Evolutionary conservation across 805 yeast genomes (phyloP), one percentile per base, ranked within the genome.

Genomic region (Metschnikowia lunata): DNA sequence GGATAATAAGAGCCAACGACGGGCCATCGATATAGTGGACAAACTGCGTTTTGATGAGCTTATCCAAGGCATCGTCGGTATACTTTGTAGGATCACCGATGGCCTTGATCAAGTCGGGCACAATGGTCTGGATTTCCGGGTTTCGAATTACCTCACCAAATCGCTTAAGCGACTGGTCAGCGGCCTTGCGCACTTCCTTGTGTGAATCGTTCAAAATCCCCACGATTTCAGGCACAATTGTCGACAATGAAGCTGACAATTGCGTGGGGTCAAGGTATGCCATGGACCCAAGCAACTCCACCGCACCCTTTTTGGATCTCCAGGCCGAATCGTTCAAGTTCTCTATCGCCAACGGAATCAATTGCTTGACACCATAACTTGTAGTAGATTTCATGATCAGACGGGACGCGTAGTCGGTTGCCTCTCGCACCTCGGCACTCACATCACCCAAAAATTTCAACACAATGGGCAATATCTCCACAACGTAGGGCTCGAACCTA

Each of bases 1-100:
- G 97, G 49, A 90, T 88, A 44, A 93, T 88, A 56, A 93, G 75
- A 0, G 99, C 99, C 58, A 93, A 74, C 1, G 98, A 91, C 3
- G 99, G 98, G 15, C 97, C 97, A 67, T 93, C 99, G 53, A 93
- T 91, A 64, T 91, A 93, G 65, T 93, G 99, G 36, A 90, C 97
- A 57, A 93, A 93, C 55, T 91, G 95, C 0, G 99, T 93, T 55
- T 80, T 80, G 54, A 91, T 82, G 56, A 93, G 76, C 12, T 87
- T 81, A 56, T 89, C 95, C 45, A 93, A 70, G 0, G 98, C 97
- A 10, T 69, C 80, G 47, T 88, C 97, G 1, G 98, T 93, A 66
- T 85, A 70, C 55, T 80, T 86, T 0, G 97, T 85, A 31, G 99
- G 98, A 60, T 93, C 96, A 44, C 97, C 96, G 62, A 93, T 91